Base-by-base conservation (phyloP, 352 stramenopile species). In the Halophytophthora batemanensis region DNA sequence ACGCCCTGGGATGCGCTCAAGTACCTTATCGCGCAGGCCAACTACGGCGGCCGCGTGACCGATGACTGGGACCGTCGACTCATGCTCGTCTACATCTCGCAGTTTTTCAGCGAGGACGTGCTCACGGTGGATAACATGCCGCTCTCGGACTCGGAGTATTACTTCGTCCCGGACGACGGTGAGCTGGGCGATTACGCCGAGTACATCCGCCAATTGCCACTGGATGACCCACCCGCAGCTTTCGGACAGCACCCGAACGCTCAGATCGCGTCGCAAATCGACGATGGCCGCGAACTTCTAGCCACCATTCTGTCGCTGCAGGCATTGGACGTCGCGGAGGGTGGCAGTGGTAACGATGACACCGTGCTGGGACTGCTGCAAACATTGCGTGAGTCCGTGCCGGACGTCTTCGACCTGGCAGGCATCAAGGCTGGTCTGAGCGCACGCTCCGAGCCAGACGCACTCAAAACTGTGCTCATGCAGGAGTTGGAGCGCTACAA, bases 241-340 rank as follows among this genome's bases (percentile, higher is more conserved):
- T 98, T 98, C 66, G 95, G 95, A 0, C 95, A 98, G 57, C 95
- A 98, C 52, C 69, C 89, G 5, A 98, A 98, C 53, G 94, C 95
- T 3, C 93, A 98, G 56, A 98, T 98, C 53, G 81, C 87, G 6
- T 97, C 85, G 1, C 87, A 96, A 33, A 98, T 98, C 46, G 93
- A 98, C 48, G 92, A 98, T 38, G 89, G 90, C 11, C 82, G 77
- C 3, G 83, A 95, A 40, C 46, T 98, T 3, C 55, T 98, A 3
- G 74, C 71, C 4, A 98, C 88, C 7, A 93, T 98, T 31, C 52
- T 97, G 15, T 94, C 82, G 1, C 64, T 98, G 6, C 93, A 98
- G 50, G 88, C 87, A 2, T 66, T 87, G 18, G 80, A 91, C 10
- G 80, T 91, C 25, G 68, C 71, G 2, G 90, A 93, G 39, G 89